Evolutionary conservation across 441 rosid genomes (phyloP).

Genomic region (Viola pubescens): DNA sequence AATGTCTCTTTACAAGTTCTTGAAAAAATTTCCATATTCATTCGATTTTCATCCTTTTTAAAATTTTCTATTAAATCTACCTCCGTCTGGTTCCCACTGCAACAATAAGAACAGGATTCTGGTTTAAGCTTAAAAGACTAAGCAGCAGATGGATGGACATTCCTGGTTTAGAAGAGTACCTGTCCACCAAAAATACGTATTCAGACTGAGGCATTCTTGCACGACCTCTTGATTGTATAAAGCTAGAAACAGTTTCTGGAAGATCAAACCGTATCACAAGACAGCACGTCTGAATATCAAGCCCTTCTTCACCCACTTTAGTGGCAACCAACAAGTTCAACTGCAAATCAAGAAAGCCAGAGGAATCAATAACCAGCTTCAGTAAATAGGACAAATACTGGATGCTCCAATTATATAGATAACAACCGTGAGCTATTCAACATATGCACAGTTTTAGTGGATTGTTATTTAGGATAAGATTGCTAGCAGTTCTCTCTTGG

Average conservation of each 20-base stretch:
- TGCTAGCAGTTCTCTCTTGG: not conserved
- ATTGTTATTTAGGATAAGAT: not conserved
- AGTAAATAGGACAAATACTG: not conserved
- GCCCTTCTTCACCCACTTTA: slow-evolving; percentile 99
- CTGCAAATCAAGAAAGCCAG: slow-evolving; percentile 36
- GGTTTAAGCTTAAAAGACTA: slow-evolving; percentile 6
- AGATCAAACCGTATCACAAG: slow-evolving; percentile 96
- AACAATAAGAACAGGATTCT: slow-evolving; percentile 24
- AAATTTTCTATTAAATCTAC: slow-evolving; percentile 61
- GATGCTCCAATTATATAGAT: slow-evolving; percentile 5
- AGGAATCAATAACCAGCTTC: not conserved
- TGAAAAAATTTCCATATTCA: slow-evolving; percentile 64
- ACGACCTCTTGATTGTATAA: slow-evolving; percentile 99
- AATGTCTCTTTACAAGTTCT: slow-evolving; percentile 62
- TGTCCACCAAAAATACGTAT: slow-evolving; percentile 91
- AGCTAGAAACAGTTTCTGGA: slow-evolving; percentile 95
- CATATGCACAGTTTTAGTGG: not conserved
- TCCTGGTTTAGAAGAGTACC: slow-evolving; percentile 36
- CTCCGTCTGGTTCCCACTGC: slow-evolving; percentile 75
- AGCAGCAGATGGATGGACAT: slow-evolving; percentile 15
- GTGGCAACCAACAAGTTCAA: slow-evolving; percentile 95
- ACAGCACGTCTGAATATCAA: slow-evolving; percentile 96
- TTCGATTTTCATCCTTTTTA: slow-evolving; percentile 48
- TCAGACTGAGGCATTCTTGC: slow-evolving; percentile 97
- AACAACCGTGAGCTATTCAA: not conserved